phyloP scores from a whole-genome alignment of 208 protist genomes.

The Crithidia fasciculata region DNA sequence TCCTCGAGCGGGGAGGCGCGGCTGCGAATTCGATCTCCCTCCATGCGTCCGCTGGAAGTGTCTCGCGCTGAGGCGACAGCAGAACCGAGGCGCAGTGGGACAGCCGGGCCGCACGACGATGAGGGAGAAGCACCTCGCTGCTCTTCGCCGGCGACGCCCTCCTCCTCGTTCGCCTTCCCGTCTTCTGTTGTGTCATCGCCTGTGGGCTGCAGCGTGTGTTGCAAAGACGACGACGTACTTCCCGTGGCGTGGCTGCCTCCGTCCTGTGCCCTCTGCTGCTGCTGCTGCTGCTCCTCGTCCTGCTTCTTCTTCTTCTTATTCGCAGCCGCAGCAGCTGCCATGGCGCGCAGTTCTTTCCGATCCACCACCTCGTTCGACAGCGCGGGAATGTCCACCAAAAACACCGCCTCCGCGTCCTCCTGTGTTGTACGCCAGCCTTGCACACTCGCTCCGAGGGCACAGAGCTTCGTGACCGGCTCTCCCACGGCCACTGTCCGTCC shows the following conservation, averaged over 20 bases:
- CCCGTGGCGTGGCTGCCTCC: no score
- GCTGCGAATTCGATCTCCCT: not conserved
- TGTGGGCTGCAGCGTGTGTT: no score
- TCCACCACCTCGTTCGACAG: constrained; percentile 30
- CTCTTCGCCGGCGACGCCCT: no score
- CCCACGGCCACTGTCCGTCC: constrained; percentile 44
- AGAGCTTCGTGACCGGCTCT: constrained; percentile 49
- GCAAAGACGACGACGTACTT: no score
- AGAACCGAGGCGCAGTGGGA: no score
- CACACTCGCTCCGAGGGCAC: constrained; percentile 62
- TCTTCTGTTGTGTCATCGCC: no score
- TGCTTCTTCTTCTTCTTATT: constrained; percentile 1
- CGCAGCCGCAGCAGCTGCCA: constrained; percentile 3
- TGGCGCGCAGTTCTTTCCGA: constrained; percentile 10
- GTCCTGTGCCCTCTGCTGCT: not conserved
- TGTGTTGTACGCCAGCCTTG: constrained; percentile 84
- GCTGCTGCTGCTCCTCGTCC: not conserved
- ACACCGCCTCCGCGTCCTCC: constrained; percentile 79
- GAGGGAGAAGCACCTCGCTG: no score
- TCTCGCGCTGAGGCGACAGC: no score
- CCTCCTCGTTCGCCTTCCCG: no score
- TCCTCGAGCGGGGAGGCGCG: constrained; percentile 1
- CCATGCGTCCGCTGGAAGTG: no score
- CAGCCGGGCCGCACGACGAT: no score
- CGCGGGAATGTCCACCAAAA: constrained; percentile 66